A percentile compares a stretch with the other conserved stretches of the same genome.
Conservation (phyloP, 2,329 filamentous ascomycete genomes). For the Fonsecaea multimorphosa region DNA sequence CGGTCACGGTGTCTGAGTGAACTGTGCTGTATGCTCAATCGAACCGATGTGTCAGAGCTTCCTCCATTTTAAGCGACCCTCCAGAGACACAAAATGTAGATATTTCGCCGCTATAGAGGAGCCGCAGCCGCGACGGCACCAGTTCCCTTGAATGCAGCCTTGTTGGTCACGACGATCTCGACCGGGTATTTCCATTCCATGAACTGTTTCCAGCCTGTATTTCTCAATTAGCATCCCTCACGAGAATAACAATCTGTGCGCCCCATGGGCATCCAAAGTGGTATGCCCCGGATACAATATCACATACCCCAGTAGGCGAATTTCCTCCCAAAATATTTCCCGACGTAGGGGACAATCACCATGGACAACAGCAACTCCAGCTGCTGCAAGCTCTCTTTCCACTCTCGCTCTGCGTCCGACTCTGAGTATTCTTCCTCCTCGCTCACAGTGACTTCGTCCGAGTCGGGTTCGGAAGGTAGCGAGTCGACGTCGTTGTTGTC, state of each 20-base stretch:
- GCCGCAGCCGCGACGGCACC: constrained; percentile 66
- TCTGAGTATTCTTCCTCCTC: constrained; percentile 66
- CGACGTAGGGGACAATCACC: constrained; percentile 90
- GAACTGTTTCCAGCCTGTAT: constrained; percentile 82
- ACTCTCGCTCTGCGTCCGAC: constrained; percentile 90
- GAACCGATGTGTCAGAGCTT: background rate
- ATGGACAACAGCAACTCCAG: constrained; percentile 90
- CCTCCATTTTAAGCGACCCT: background rate
- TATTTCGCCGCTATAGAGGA: constrained; percentile 43
- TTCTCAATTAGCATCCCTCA: constrained; percentile 7
- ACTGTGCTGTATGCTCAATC: too few species aligned
- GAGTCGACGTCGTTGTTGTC: constrained; percentile 52
- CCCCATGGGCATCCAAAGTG: background rate
- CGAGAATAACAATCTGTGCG: background rate
- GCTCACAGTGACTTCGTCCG: constrained; percentile 57
- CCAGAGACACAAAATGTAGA: background rate
- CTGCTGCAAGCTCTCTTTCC: constrained; percentile 93
- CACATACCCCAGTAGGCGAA: constrained; percentile 91
- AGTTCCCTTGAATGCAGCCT: constrained; percentile 66
- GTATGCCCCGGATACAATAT: background rate
- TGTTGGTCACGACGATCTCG: constrained; percentile 69
- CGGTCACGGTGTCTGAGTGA: background rate
- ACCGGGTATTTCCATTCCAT: constrained; percentile 95
- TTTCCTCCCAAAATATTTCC: constrained; percentile 92
- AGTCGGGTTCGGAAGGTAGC: constrained; percentile 54